Conservation (phyloP, 495 filamentous ascomycete species). For the Daldinia bambusicola region DNA sequence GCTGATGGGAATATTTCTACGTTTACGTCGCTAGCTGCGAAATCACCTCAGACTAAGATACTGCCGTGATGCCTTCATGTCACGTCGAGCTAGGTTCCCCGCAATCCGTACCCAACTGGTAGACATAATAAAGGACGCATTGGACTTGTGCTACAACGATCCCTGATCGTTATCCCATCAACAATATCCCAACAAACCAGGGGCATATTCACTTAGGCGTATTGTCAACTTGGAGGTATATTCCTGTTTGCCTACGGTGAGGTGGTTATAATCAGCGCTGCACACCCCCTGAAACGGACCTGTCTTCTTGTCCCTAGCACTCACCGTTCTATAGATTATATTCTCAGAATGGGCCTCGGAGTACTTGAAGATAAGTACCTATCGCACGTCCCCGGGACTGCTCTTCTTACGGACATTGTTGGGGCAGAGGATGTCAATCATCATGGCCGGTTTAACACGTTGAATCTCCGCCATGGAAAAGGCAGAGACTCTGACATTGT, state of each 20-base stretch:
- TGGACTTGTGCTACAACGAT: constrained; percentile 14
- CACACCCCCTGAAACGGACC: not conserved
- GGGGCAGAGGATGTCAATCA: constrained; percentile 24
- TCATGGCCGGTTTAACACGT: constrained; percentile 39
- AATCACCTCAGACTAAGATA: constrained; percentile 8
- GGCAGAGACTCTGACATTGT: constrained; percentile 53
- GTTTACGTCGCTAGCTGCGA: constrained; percentile 12
- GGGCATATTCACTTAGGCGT: constrained; percentile 1
- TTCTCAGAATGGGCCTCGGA: constrained; percentile 41
- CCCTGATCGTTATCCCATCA: constrained; percentile 8
- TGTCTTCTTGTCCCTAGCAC: not conserved
- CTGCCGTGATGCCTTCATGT: constrained; percentile 43
- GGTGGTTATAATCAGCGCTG: constrained; percentile 21
- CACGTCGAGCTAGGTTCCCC: constrained; percentile 42
- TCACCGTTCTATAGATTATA: not conserved
- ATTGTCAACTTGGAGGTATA: constrained; percentile 12
- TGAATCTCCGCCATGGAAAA: constrained; percentile 52
- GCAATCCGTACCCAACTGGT: constrained; percentile 21
- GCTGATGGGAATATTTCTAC: constrained; percentile 4
- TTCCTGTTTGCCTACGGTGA: constrained; percentile 9
- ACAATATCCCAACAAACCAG: constrained; percentile 13
- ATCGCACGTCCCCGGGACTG: constrained; percentile 42
- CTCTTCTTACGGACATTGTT: constrained; percentile 39
- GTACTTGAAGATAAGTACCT: constrained; percentile 44
- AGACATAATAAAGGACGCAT: constrained; percentile 18